Base-by-base conservation (phyloP, 257 asterid species). In the Henckelia pumila region DNA sequence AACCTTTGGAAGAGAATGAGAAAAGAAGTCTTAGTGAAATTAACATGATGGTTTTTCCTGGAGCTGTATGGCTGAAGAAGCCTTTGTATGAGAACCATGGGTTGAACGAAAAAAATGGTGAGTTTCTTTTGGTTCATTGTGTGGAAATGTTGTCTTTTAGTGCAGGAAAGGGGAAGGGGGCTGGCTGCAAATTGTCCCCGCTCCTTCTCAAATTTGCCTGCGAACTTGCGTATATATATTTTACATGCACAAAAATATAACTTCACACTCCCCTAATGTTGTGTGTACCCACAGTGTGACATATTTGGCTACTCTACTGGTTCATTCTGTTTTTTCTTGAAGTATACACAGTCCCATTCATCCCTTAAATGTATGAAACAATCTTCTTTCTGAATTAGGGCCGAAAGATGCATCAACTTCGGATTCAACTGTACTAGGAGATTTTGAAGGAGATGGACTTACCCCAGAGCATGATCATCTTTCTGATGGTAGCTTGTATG, bases 1-100 rank as follows among this genome's bases (percentile, higher is more conserved):
- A 77, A 68, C 89, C 72, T 59, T 73, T 94, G 83, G 88, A 82
- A 76, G 96, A 86, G 63, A 71, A 79, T 7, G 99, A 93, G 76
- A 88, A 62, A 73, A 83, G 24, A 59, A 75, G 82, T 61, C 79
- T 93, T 23, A 86, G 95, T 75, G 70, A 81, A 73, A 69, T 77
- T 68, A 93, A 83, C 82, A 85, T 94, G 21, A 91, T 91, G 97
- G 97, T 94, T 52, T 94, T 94, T 72, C 97, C 96, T 17, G 96
- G 96, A 64, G 67, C 96, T 1, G 82, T 91, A 49, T 91, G 96
- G 96, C 77, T 94, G 76, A 87, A 84, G 86, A 94, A 88, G 81
- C 64, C 64, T 44, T 50, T 89, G 72, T 80, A 60, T 60, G 77
- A 74, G 37, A 75, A 61, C 63, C 66, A 66, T 40, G 47, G 66